Evolutionary conservation across 805 yeast species (phyloP), one percentile per base, ranked within the genome.

Genomic region (Candida wancherniae): DNA sequence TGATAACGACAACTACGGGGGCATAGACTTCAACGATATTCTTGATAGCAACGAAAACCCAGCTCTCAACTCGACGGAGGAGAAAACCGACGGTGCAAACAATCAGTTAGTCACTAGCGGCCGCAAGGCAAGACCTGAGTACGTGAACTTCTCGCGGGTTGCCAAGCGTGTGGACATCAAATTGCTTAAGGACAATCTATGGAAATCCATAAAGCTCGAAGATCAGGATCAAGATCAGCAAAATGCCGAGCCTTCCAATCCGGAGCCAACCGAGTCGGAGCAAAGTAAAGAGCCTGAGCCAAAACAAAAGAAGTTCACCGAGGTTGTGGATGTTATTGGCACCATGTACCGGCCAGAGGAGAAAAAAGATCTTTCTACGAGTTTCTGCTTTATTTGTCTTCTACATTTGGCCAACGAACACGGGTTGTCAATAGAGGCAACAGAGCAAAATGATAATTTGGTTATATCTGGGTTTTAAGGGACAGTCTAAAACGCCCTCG

Each of bases 361-460:
- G 27, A 61, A 67, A 43, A 70, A 69, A 29, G 94, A 86, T 31
- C 57, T 87, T 6, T 81, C 94, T 1, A 85, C 95, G 1, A 80
- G 94, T 56, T 83, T 83, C 54, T 83, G 84, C 48, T 86, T 86
- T 47, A 84, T 86, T 36, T 83, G 94, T 45, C 58, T 85, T 47
- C 58, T 86, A 20, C 96, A 86, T 58, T 62, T 86, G 42, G 94
- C 95, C 9, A 86, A 87, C 51, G 96, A 86, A 53, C 79, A 83
- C 48, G 90, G 88, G 1, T 61, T 86, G 18, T 50, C 61, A 5
- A 69, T 86, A 6, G 61, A 65, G 11, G 71, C 73, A 37, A 71
- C 61, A 7, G 71, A 61, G 5, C 51, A 55, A 14, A 60, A 57
- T 40, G 53, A 58, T 15, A 74, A 69, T 43, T 48, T 69, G 30